Base-by-base conservation (phyloP, 768 basidiomycete genomes). In the Collybia mongolica region DNA sequence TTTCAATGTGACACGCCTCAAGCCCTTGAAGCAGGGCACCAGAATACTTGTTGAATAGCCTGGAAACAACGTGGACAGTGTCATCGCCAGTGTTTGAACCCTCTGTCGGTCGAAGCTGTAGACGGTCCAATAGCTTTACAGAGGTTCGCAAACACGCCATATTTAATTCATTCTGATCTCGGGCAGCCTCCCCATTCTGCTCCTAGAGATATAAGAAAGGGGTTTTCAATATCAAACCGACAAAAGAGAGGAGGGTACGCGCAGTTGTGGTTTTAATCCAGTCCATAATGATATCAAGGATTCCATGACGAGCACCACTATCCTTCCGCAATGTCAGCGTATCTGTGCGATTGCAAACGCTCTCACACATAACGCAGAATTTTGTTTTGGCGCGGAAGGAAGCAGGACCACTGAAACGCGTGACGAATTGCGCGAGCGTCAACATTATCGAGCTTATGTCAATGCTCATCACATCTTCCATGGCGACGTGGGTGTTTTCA, bases 11-110 rank as follows among this genome's bases (percentile, higher is more conserved):
- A 54, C 71, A 78, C 3, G 74, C 65, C 24, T 83, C 81, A 41
- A 89, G 70, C 3, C 81, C 81, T 55, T 79, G 76, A 23, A 88
- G 70, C 39, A 95, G 73, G 19, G 84, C 74, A 12, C 72, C 74
- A 23, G 86, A 83, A 59, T 93, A 92, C 46, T 83, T 84, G 59
- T 85, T 84, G 70, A 95, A 95, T 22, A 92, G 65, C 20, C 93
- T 74, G 1, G 90, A 86, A 15, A 89, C 80, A 8, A 83, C 81
- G 60, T 90, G 87, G 0, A 77, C 74, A 20, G 77, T 71, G 52
- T 89, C 88, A 52, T 89, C 82, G 14, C 80, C 78, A 28, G 80
- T 74, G 35, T 78, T 72, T 0, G 77, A 61, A 1, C 70, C 63
- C 47, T 79, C 88, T 2, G 79, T 68, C 4, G 80, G 72, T 46